phyloP scores from a whole-genome alignment of 2,329 filamentous ascomycete species.

The Pseudogymnoascus pannorum region DNA sequence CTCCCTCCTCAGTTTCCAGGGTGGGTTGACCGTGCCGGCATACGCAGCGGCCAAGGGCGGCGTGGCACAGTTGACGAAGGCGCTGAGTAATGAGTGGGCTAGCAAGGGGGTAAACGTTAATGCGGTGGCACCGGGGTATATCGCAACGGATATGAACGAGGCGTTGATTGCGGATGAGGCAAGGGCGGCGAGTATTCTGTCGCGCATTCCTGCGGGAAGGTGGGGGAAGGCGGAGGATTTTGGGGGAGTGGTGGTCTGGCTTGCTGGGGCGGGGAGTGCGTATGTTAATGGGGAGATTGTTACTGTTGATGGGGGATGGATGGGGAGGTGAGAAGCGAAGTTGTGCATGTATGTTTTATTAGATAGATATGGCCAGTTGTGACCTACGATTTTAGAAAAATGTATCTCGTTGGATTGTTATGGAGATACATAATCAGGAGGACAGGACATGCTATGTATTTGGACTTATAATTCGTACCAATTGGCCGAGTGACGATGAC shows the following conservation, averaged over 20 bases:
- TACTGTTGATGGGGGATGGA: constrained; percentile 87
- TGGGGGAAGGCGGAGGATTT: constrained; percentile 86
- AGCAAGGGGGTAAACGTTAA: constrained; percentile 75
- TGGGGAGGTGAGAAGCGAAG: constrained; percentile 58
- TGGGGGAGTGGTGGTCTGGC: constrained; percentile 70
- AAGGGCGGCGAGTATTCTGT: constrained; percentile 65
- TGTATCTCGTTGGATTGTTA: too few relatives aligned
- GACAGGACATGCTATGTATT: too few relatives aligned
- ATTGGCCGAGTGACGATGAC: background rate
- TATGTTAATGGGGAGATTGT: constrained; percentile 80
- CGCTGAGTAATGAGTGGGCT: constrained; percentile 80
- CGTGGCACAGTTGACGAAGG: constrained; percentile 75
- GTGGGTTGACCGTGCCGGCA: constrained; percentile 76
- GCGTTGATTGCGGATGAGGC: constrained; percentile 68
- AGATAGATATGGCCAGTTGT: background rate
- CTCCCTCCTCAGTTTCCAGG: constrained; percentile 73
- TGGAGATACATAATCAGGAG: too few relatives aligned
- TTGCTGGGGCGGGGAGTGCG: constrained; percentile 67
- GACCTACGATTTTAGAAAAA: background rate
- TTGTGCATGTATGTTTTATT: constrained; percentile 36
- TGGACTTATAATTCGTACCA: too few relatives aligned
- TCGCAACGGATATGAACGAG: constrained; percentile 90
- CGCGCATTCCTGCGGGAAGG: constrained; percentile 72
- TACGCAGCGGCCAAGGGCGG: constrained; percentile 80
- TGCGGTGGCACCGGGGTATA: constrained; percentile 82